Evolutionary conservation across 192 early-diverging fungal species (phyloP).

Genomic region (Fimicolochytrium jonesii): DNA sequence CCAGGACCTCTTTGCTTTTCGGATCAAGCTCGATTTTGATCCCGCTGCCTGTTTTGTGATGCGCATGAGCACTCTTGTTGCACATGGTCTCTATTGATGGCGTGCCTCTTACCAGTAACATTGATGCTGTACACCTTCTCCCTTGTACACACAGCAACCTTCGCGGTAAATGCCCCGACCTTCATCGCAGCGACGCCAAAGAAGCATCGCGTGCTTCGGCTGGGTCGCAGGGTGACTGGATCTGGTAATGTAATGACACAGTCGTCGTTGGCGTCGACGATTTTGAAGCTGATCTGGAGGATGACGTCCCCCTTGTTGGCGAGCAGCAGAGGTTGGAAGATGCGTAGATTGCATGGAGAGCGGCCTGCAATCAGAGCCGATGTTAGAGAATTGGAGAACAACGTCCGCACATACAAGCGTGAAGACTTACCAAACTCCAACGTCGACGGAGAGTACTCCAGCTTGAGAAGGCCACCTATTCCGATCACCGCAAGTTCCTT

Average conservation of each 20-base stretch:
- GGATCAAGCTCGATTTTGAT: constrained; percentile 44
- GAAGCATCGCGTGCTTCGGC: constrained; percentile 24
- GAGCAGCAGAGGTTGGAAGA: constrained; percentile 38
- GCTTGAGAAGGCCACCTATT: constrained; percentile 50
- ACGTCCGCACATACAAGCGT: background rate
- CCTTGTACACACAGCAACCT: constrained; percentile 39
- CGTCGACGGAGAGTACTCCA: constrained; percentile 46
- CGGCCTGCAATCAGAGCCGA: constrained; percentile 26
- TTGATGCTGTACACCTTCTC: constrained; percentile 36
- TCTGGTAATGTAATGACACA: constrained; percentile 38
- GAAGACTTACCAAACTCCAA: constrained; percentile 42
- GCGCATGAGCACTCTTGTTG: background rate
- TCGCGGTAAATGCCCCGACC: constrained; percentile 34
- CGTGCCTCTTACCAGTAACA: constrained; percentile 25
- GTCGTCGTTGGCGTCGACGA: background rate
- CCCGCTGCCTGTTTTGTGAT: constrained; percentile 32
- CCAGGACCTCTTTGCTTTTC: constrained; percentile 34
- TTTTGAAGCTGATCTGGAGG: constrained; percentile 36
- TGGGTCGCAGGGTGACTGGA: constrained; percentile 33
- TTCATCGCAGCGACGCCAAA: constrained; percentile 35
- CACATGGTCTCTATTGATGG: background rate
- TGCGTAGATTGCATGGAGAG: constrained; percentile 46
- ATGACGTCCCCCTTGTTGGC: constrained; percentile 52
- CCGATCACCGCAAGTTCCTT: constrained; percentile 59
- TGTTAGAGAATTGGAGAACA: background rate